Evolutionary conservation across 768 basidiomycete genomes (phyloP).

Genomic region (Tephrocybe sp.): DNA sequence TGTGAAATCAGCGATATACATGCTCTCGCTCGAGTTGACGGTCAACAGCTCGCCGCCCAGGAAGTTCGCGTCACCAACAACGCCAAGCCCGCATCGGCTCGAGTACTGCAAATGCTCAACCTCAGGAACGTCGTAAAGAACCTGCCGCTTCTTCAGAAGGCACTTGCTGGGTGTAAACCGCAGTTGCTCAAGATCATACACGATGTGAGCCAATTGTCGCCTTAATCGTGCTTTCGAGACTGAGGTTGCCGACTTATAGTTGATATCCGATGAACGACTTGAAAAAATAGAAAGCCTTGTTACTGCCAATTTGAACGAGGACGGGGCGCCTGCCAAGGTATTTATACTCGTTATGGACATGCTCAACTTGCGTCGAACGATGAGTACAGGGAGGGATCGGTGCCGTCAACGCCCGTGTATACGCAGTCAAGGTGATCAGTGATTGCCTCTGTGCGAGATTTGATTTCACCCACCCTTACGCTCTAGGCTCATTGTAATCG

Average conservation of each 20-base stretch:
- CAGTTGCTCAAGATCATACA: slow-evolving; percentile 62
- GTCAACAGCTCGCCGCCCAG: slow-evolving; percentile 63
- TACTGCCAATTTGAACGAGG: slow-evolving; percentile 70
- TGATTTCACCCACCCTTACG: neutral
- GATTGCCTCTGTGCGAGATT: neutral
- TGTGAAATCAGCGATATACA: no score
- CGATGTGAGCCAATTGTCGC: slow-evolving; percentile 40
- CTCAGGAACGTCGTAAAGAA: slow-evolving; percentile 72
- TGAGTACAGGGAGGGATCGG: slow-evolving; percentile 61
- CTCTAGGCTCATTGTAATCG: slow-evolving; percentile 72
- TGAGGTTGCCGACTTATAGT: slow-evolving; percentile 34
- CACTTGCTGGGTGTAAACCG: slow-evolving; percentile 57
- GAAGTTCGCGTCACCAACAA: slow-evolving; percentile 54
- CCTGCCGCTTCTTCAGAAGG: slow-evolving; percentile 61
- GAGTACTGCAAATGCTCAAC: slow-evolving; percentile 78
- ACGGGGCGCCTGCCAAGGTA: slow-evolving; percentile 61
- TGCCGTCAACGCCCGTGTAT: slow-evolving; percentile 79
- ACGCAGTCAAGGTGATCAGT: slow-evolving; percentile 66
- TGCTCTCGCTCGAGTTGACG: no score
- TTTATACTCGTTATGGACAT: neutral
- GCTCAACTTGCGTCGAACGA: no score
- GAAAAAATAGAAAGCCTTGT: slow-evolving; percentile 61
- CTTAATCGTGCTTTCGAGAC: neutral
- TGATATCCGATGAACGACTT: slow-evolving; percentile 75
- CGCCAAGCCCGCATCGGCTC: slow-evolving; percentile 63